Base-by-base conservation (phyloP, 1,139 yeast genomes). In the Pichia sp. region DNA sequence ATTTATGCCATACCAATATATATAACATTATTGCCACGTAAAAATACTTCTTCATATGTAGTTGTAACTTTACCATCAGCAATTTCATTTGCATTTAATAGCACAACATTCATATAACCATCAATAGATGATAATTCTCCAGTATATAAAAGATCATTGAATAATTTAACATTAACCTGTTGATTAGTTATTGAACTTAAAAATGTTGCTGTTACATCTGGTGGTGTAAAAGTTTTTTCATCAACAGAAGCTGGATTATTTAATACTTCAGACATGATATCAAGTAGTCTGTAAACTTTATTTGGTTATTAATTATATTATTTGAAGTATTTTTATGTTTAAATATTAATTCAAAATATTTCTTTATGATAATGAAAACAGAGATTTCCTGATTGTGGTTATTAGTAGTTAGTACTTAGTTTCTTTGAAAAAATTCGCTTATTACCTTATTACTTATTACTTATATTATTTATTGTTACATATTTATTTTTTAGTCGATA, bases 71-170 rank as follows among this genome's bases (percentile, higher is more conserved):
- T 68, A 16, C 80, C 81, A 43, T 76, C 75, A 27, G 78, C 76
- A 40, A 69, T 68, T 62, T 92, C 97, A 42, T 76, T 72, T 4
- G 95, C 80, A 44, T 80, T 75, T 48, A 84, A 89, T 56, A 92
- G 72, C 5, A 92, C 95, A 45, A 92, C 83, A 65, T 94, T 94
- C 97, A 92, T 90, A 67, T 82, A 94, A 16, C 98, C 97, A 61
- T 92, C 99, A 46, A 92, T 90, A 40, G 96, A 86, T 56, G 87
- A 94, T 48, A 92, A 73, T 6, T 51, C 58, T 58, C 86, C 87
- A 39, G 71, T 75, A 64, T 89, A 92, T 52, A 86, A 87, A 49
- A 90, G 80, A 12, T 97, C 97, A 35, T 94, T 86, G 61, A 82
- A 80, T 47, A 90, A 76, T 62, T 86, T 87, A 28, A 94, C 97